Evolutionary conservation across 371 early-diverging fungal species (phyloP), one percentile per base, ranked within the genome.

Genomic region (Haplosporangium sp.): DNA sequence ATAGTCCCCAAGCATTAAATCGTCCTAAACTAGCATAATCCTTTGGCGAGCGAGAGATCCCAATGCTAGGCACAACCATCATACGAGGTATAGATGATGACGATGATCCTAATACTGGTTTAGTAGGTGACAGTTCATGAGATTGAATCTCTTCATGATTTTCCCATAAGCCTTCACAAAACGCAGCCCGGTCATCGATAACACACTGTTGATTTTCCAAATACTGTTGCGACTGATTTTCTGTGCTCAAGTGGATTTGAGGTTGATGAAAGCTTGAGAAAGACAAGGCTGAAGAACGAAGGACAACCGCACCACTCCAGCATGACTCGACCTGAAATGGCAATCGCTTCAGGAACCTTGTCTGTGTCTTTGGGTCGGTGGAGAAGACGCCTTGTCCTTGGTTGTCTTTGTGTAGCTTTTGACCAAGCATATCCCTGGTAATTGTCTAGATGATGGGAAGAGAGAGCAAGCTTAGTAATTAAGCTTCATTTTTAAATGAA

Each of bases 241-340:
- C 50, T 13, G 7, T 13, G 13, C 17, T n/a, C 50, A 13, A 13
- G 19, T 50, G 50, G 50, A 50, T 4, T 4, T 17, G 50, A 11
- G 8, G 7, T n/a, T 50, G 8, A 13, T 10, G 13, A 17, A 17
- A n/a, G 13, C 19, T 50, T 17, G 19, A 17, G 11, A 50, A 47
- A 27, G 38, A 47, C 3, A 56, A 10, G 40, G 60, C 27, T 20
- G 47, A 61, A 4, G 68, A 44, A 0, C 64, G 63, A 3, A 71
- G 11, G 37, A 71, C 69, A 5, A 71, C 68, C 0, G 35, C 72
- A 4, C 67, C 45, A 37, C 77, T 71, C 77, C 77, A 76, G n/a
- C 77, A 76, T 15, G 72, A 56, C 48, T 67, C 59, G 39, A 68
- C 77, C 50, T 76, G 77, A 39, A 76, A 71, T 8, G 77, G 72